Evolutionary conservation across 2,329 filamentous ascomycete species (phyloP), one percentile per base, ranked within the genome.

Genomic region (Penicillium psychrosexuale): DNA sequence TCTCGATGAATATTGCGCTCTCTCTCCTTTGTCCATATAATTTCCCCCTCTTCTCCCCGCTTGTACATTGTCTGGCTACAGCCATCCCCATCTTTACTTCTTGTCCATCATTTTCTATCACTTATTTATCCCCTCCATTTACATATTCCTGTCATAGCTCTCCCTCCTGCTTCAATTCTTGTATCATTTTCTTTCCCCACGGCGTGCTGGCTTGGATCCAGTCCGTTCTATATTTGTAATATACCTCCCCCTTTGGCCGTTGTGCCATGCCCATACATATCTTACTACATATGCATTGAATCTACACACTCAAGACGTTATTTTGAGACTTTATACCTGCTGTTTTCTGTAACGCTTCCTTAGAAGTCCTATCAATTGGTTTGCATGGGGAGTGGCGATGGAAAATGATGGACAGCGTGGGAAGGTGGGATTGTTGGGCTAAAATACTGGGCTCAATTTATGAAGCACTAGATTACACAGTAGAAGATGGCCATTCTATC

Each of bases 191-290:
- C 59, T 51, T 61, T 47, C 45, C 50, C 57, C 58, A 57, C 47
- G 58, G 61, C 8, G 6, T 48, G 27, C 66, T 65, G 61, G 61
- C 61, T 57, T 62, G 62, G 50, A 53, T 58, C 59, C 62, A 55
- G 61, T 64, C 47, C 46, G 51, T 57, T 60, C 51, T 61, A 58
- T 59, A 57, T 55, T 59, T 71, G 69, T 72, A 72, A 70, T 71
- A 69, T 71, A 72, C 59, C 57, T 38, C 47, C 42, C 57, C 45
- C 54, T 53, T 56, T 46, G 61, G 61, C 51, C 15, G 51, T 50
- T 44, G 48, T 34, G 58, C 54, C 59, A 56, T 57, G 51, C 55
- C 57, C 55, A 66, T 62, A 66, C 57, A 65, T 61, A 56, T 17
- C 39, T 45, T 28, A 22, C 60, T 47, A 53, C 34, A 55, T 63